These are phyloP conservation scores for Tricholoma sp. DNA, from an alignment of 768 basidiomycete genomes.

Conservation along the genomic window DNA sequence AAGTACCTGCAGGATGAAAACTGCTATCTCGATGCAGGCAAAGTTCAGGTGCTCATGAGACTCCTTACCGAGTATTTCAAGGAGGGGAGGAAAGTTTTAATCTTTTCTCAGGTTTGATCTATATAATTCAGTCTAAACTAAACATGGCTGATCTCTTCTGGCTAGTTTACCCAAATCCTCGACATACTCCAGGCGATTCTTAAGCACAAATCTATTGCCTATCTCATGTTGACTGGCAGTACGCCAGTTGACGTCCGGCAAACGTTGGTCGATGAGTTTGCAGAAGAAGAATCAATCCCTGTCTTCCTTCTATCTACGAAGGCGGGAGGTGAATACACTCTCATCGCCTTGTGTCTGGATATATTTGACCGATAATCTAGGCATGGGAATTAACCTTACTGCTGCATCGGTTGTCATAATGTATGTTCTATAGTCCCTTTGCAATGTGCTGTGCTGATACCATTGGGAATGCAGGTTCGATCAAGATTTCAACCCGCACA, in stretches of 20 bases:
- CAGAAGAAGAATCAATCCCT: slow-evolving; percentile 77
- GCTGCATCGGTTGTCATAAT: slow-evolving; percentile 95
- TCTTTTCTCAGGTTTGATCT: slow-evolving; percentile 84
- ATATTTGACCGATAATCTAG: slow-evolving; percentile 17
- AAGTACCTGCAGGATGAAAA: slow-evolving; percentile 70
- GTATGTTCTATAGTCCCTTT: slow-evolving; percentile 32
- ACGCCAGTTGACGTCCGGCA: slow-evolving; percentile 94
- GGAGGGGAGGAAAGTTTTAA: slow-evolving; percentile 76
- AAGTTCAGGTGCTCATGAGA: slow-evolving; percentile 68
- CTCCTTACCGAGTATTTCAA: slow-evolving; percentile 64
- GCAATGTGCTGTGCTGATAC: background rate
- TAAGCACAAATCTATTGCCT: slow-evolving; percentile 65
- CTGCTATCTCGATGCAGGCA: slow-evolving; percentile 85
- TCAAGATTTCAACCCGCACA: slow-evolving; percentile 97
- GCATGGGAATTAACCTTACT: slow-evolving; percentile 95
- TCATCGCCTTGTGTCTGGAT: background rate
- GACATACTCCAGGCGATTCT: slow-evolving; percentile 88
- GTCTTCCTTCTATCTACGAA: slow-evolving; percentile 91
- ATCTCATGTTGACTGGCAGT: slow-evolving; percentile 83
- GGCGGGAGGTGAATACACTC: slow-evolving; percentile 55
- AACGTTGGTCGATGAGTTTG: slow-evolving; percentile 92
- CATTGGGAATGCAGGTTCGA: slow-evolving; percentile 62
- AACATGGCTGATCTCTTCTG: background rate
- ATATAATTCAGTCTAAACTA: background rate
- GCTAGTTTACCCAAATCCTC: slow-evolving; percentile 90